These are phyloP conservation scores for Saposhnikovia divaricata DNA, from an alignment of 129 eudicot species.

Conservation along the genomic window DNA sequence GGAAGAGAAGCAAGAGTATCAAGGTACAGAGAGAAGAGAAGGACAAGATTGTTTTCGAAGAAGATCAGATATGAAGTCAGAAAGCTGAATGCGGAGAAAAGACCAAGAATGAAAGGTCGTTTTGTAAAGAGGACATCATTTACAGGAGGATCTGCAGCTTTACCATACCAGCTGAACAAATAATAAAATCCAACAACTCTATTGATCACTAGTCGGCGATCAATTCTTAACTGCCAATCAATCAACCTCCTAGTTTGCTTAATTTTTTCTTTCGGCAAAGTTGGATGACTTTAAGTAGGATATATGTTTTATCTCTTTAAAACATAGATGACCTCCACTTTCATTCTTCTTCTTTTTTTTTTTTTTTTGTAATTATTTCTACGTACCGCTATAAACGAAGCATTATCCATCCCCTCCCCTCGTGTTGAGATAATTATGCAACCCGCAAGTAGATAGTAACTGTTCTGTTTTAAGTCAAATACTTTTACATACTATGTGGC, in stretches of 20 bases:
- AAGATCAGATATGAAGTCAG: constrained; percentile 88
- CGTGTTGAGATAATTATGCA: not conserved
- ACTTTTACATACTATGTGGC: too few relatives aligned
- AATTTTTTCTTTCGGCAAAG: constrained; percentile 22
- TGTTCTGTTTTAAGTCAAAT: too few relatives aligned
- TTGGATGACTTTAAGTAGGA: constrained; percentile 14
- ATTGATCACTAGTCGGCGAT: constrained; percentile 2
- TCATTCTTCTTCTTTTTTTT: not conserved
- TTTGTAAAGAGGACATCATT: constrained; percentile 74
- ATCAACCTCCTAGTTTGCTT: constrained; percentile 24
- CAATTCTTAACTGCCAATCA: constrained; percentile 1
- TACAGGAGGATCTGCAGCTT: constrained; percentile 24
- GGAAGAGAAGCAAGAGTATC: constrained; percentile 87
- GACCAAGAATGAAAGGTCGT: constrained; percentile 96
- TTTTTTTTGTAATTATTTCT: not conserved
- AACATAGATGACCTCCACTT: not conserved
- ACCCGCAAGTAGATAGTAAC: not conserved
- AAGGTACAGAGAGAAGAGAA: constrained; percentile 85
- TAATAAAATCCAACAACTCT: not conserved
- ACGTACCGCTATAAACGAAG: not conserved
- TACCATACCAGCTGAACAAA: constrained; percentile 32
- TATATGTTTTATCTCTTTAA: not conserved
- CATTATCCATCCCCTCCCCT: not conserved
- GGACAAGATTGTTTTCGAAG: constrained; percentile 81
- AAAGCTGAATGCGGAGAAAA: constrained; percentile 85